Evolutionary conservation across 805 yeast species (phyloP), one percentile per base, ranked within the genome.

Genomic region (Candida piceae): DNA sequence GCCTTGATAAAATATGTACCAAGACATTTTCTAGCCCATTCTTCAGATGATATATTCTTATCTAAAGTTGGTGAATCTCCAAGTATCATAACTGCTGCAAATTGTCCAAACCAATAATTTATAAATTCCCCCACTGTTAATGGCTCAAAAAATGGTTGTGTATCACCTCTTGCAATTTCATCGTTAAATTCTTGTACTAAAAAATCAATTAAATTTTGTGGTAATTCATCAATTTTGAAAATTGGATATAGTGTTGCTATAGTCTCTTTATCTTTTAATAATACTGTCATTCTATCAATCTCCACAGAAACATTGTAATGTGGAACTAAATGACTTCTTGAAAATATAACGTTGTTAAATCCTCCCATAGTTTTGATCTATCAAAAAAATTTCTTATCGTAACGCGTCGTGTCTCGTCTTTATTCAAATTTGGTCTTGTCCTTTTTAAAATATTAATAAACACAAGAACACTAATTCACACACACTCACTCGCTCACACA

Each of bases 181-280:
- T 84, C 82, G 59, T 90, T 90, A 63, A 84, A 85, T 61, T 93
- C 97, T 56, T 89, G 97, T 44, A 90, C 78, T 29, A 90, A 58
- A 53, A 90, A 89, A 15, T 84, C 82, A 27, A 87, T 58, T 19
- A 90, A 66, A 0, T 87, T 90, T 2, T 76, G 74, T 0, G 97
- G 97, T 10, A 90, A 64, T 39, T 79, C 78, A 18, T 70, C 70
- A 1, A 79, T 69, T 20, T 76, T 72, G 40, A 77, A 71, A 11
- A 90, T 74, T 4, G 98, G 97, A 54, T 86, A 87, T 41, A 93
- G 80, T 4, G 97, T 89, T 2, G 97, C 97, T 1, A 89, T 78
- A 2, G 97, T 88, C 47, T 85, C 93, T 13, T 90, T 87, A 58
- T 89, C 96, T 53, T 84, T 82, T 19, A 88, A 66, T 10, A 87